A percentile compares a stretch with the other conserved stretches of the same genome.
phyloP scores from a whole-genome alignment of 495 filamentous ascomycete genomes.

The Astrothelium macrocarpum region DNA sequence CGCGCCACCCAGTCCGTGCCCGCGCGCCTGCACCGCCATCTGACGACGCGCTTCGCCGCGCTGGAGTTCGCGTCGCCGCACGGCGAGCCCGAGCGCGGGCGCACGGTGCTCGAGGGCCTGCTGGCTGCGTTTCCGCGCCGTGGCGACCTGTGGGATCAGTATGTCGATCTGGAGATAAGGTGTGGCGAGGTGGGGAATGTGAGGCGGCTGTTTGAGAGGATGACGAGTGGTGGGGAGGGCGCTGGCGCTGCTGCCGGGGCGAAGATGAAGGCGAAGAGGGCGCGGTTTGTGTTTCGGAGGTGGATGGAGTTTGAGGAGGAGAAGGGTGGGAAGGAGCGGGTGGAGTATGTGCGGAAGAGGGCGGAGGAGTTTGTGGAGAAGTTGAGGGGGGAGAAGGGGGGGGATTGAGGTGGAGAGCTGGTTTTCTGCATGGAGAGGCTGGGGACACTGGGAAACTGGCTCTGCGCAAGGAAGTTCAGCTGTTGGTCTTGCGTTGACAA shows the following conservation, averaged over 20 bases:
- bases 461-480: no score
- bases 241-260: no score
- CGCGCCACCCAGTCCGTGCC: conserved; percentile 81
- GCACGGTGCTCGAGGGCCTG: conserved; percentile 87
- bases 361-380: conserved; percentile 24
- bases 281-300: conserved; percentile 27
- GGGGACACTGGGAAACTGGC: no score
- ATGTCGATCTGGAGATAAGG: conserved; percentile 62
- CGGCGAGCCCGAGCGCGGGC: conserved; percentile 82
- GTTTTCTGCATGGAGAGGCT: background rate
- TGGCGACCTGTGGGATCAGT: conserved; percentile 84
- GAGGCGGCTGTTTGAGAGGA: conserved; percentile 71
- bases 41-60: conserved; percentile 78
- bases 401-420: conserved; percentile 4
- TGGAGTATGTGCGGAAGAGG: conserved; percentile 23
- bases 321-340: conserved; percentile 25
- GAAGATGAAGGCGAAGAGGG: conserved; percentile 41
- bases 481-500: no score
- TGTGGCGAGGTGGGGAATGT: conserved; percentile 53
- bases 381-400: conserved; percentile 20
- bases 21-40: conserved; percentile 56
- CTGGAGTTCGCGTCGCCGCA: conserved; percentile 79
- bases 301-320: conserved; percentile 34
- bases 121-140: conserved; percentile 77
- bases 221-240: conserved; percentile 34